Evolutionary conservation across 352 stramenopile species (phyloP).

Genomic region (Phytophthora gonapodyides): DNA sequence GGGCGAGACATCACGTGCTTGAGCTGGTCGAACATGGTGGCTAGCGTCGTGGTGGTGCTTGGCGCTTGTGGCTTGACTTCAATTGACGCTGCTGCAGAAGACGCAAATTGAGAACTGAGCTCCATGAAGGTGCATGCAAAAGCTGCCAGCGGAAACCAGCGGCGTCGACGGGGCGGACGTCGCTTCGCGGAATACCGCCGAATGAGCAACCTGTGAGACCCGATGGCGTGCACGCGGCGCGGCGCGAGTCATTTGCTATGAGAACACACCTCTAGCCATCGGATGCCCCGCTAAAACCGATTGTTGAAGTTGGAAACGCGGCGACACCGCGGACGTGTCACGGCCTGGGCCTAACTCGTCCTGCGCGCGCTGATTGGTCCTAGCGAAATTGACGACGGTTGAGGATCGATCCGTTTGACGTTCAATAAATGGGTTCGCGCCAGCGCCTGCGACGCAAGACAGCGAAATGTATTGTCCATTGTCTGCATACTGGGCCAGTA

Average conservation of each 20-base stretch:
- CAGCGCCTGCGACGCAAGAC: slow-evolving; percentile 17
- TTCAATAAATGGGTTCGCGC: background rate
- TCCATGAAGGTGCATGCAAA: too few relatives aligned
- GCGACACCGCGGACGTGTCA: slow-evolving; percentile 37
- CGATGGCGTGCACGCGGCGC: background rate
- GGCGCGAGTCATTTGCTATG: background rate
- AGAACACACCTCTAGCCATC: background rate
- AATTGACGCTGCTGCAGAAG: slow-evolving; percentile 14
- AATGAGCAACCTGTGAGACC: slow-evolving; percentile 14
- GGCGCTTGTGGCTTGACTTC: slow-evolving; percentile 12
- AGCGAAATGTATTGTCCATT: slow-evolving; percentile 2
- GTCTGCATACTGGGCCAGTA: too few relatives aligned
- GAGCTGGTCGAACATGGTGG: slow-evolving; percentile 71
- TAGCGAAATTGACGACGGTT: slow-evolving; percentile 10
- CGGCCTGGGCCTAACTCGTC: background rate
- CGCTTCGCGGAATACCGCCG: slow-evolving; percentile 15
- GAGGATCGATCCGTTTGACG: slow-evolving; percentile 27
- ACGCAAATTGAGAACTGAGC: slow-evolving; percentile 53
- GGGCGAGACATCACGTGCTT: slow-evolving; percentile 63
- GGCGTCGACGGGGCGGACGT: slow-evolving; percentile 9
- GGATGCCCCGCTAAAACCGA: slow-evolving; percentile 14
- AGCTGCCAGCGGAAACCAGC: background rate
- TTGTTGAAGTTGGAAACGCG: slow-evolving; percentile 25
- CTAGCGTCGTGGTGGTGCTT: background rate
- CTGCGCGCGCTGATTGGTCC: slow-evolving; percentile 28